Evolutionary conservation across 805 yeast genomes (phyloP).

Genomic region (Teunomyces cretensis): DNA sequence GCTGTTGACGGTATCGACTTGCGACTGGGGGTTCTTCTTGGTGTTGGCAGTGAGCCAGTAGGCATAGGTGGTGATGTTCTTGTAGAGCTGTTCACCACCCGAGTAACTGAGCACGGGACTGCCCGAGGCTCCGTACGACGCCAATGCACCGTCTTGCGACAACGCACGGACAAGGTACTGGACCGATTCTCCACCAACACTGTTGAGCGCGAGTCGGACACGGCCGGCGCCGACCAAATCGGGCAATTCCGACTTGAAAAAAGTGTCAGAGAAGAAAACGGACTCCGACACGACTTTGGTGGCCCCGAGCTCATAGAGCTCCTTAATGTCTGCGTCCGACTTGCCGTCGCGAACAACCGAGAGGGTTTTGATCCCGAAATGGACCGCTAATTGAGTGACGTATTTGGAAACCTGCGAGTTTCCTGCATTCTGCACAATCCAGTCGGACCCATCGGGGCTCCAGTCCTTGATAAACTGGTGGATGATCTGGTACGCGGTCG

Average conservation of each 20-base stretch:
- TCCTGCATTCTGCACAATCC: slow-evolving; percentile 36
- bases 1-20: slow-evolving; percentile 52
- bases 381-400: slow-evolving; percentile 28
- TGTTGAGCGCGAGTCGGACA: slow-evolving; percentile 31
- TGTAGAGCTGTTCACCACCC: slow-evolving; percentile 26
- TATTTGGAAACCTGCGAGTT: slow-evolving; percentile 33
- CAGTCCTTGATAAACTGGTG: slow-evolving; percentile 19
- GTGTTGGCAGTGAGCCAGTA: slow-evolving; percentile 34
- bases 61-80: slow-evolving; percentile 27
- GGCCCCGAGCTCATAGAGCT: slow-evolving; percentile 29
- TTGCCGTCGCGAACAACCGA: slow-evolving; percentile 30
- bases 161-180: slow-evolving; percentile 21
- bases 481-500: slow-evolving; percentile 21
- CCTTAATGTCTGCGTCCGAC: slow-evolving; percentile 20
- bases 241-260: slow-evolving; percentile 13
- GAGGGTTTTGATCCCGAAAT: slow-evolving; percentile 24
- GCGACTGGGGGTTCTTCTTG: slow-evolving; percentile 50
- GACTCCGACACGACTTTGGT: slow-evolving; percentile 30
- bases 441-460: slow-evolving; percentile 21
- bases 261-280: slow-evolving; percentile 20
- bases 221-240: slow-evolving; percentile 17
- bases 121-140: slow-evolving; percentile 28
- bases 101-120: slow-evolving; percentile 16
- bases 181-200: slow-evolving; percentile 28
- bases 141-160: slow-evolving; percentile 26